These are phyloP conservation scores for Cutaneotrichosporon dermatis DNA, from an alignment of 1,284 basidiomycete genomes.

Conservation along the genomic window DNA sequence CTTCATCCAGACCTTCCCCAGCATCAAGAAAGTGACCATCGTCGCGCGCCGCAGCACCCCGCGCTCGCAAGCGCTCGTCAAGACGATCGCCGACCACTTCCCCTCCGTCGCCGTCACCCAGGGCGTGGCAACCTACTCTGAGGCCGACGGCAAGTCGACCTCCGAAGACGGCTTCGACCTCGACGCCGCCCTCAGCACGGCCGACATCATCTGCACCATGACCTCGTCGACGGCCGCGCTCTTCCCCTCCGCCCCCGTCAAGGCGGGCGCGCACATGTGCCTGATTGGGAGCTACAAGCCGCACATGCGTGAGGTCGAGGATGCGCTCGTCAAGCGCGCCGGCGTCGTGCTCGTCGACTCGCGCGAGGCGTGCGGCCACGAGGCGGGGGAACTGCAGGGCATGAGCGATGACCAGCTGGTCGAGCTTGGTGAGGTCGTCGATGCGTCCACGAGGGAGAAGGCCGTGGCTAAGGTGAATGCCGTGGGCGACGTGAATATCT, in stretches of 20 bases:
- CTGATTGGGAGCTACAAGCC: conserved; percentile 71
- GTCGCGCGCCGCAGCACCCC: conserved; percentile 60
- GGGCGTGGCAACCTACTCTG: conserved; percentile 24
- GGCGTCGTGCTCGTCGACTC: conserved; percentile 67
- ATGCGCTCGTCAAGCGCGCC: conserved; percentile 56
- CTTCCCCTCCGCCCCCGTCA: conserved; percentile 55
- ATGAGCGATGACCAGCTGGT: conserved; percentile 10
- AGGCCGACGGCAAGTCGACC: neutral
- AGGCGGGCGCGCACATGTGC: conserved; percentile 62
- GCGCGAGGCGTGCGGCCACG: conserved; percentile 59
- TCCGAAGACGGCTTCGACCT: conserved; percentile 17
- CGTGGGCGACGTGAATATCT: conserved; percentile 38
- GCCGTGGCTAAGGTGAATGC: conserved; percentile 3
- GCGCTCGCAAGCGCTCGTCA: conserved; percentile 53
- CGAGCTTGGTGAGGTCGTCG: conserved; percentile 14
- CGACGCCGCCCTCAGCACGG: conserved; percentile 27
- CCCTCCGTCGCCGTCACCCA: conserved; percentile 41
- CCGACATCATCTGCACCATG: conserved; percentile 56
- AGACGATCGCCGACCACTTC: conserved; percentile 50
- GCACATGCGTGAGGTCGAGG: conserved; percentile 70
- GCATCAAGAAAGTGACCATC: conserved; percentile 58
- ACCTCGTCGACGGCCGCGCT: conserved; percentile 68
- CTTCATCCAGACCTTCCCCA: conserved; percentile 58
- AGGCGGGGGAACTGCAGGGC: conserved; percentile 68
- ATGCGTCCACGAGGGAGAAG: neutral